Evolutionary conservation across 1,139 yeast genomes (phyloP).

Genomic region (Debaryomyces sp.): DNA sequence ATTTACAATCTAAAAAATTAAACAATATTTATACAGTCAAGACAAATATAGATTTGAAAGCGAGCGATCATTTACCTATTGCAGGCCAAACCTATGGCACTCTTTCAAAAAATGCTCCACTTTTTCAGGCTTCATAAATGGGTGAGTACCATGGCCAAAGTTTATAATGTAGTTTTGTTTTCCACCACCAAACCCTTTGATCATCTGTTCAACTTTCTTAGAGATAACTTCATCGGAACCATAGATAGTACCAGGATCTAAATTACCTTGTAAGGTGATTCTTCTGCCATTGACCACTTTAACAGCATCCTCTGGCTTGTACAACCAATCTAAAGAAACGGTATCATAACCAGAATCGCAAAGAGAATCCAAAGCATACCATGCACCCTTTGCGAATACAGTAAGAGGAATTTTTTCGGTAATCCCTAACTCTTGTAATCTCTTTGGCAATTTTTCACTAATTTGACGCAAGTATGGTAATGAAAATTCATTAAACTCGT

Average conservation of each 20-base stretch:
- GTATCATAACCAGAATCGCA: constrained; percentile 85
- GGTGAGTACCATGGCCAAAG: constrained; percentile 98
- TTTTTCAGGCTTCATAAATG: constrained; percentile 92
- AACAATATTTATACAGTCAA: neutral
- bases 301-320: constrained; percentile 85
- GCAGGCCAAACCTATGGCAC: constrained; percentile 76
- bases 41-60: neutral
- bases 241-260: constrained; percentile 94
- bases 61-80: constrained; percentile 13
- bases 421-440: constrained; percentile 73
- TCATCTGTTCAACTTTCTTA: constrained; percentile 82
- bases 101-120: constrained; percentile 82
- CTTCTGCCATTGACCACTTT: constrained; percentile 72
- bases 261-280: constrained; percentile 89
- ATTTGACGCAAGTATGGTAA: constrained; percentile 86
- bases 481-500: constrained; percentile 84
- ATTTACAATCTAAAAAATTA: neutral
- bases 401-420: constrained; percentile 80
- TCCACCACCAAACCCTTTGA: constrained; percentile 88
- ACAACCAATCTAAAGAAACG: constrained; percentile 91
- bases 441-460: constrained; percentile 63
- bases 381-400: constrained; percentile 93
- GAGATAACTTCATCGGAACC: constrained; percentile 84
- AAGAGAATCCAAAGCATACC: constrained; percentile 91
- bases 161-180: constrained; percentile 88